These are phyloP conservation scores for Penicillium desertorum DNA, from an alignment of 495 filamentous ascomycete genomes.

Conservation along the genomic window DNA sequence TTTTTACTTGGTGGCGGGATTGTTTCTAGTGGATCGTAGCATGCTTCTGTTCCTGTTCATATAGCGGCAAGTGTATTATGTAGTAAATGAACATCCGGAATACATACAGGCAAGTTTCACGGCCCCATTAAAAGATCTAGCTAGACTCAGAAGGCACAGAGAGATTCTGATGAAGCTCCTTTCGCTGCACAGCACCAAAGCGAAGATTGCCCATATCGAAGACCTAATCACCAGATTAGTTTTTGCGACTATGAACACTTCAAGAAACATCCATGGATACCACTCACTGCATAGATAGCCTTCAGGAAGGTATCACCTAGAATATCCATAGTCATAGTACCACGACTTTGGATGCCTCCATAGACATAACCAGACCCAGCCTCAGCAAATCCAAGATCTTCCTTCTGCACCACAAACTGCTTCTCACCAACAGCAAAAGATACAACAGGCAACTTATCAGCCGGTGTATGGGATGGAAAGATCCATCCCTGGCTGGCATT, in stretches of 20 bases:
- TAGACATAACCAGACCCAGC: conserved; percentile 62
- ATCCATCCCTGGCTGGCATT: conserved; percentile 64
- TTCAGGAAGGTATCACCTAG: conserved; percentile 74
- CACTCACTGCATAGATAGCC: conserved; percentile 69
- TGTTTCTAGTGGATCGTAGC: background rate
- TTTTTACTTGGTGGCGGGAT: background rate
- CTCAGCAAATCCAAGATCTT: conserved; percentile 65
- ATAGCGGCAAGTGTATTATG: no score
- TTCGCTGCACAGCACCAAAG: conserved; percentile 68
- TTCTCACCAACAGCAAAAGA: conserved; percentile 66
- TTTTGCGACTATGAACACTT: background rate
- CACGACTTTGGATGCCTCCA: conserved; percentile 74
- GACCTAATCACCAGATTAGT: conserved; percentile 38
- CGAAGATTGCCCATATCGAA: conserved; percentile 73
- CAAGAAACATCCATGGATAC: background rate
- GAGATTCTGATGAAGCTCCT: conserved; percentile 55
- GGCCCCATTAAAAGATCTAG: background rate
- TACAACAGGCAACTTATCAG: conserved; percentile 61
- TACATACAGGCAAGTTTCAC: background rate
- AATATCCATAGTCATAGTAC: conserved; percentile 66
- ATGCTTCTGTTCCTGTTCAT: background rate
- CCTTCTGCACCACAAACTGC: conserved; percentile 68
- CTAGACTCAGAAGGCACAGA: conserved; percentile 19
- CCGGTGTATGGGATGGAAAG: conserved; percentile 58
- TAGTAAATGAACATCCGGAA: no score